These are phyloP conservation scores for Candida buenavistaensis DNA, from an alignment of 1,139 yeast genomes.

Conservation along the genomic window DNA sequence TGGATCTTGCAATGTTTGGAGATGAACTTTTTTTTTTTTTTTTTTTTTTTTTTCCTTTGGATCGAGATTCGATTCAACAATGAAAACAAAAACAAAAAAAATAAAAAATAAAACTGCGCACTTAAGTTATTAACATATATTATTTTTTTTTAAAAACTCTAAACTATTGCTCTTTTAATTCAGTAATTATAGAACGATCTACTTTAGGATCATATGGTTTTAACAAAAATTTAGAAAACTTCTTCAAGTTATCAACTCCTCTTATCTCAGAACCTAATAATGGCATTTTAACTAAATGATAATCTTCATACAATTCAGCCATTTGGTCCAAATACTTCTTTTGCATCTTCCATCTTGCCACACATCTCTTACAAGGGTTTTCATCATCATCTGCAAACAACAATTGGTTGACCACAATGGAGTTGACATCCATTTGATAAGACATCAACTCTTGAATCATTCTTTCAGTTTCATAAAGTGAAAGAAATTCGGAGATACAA, in stretches of 20 bases:
- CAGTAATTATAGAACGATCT: constrained; percentile 61
- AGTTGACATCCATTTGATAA: constrained; percentile 93
- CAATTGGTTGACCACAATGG: constrained; percentile 92
- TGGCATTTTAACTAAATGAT: constrained; percentile 94
- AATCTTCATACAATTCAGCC: constrained; percentile 90
- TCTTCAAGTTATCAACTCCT: constrained; percentile 80
- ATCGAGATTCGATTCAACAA: too few relatives aligned
- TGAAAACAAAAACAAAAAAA: too few relatives aligned
- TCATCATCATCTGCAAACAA: constrained; percentile 77
- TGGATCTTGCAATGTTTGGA: too few relatives aligned
- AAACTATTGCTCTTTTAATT: constrained; percentile 54
- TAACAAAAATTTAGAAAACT: constrained; percentile 68
- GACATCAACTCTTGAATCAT: constrained; percentile 94
- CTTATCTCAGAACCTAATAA: constrained; percentile 91
- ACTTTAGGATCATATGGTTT: constrained; percentile 69
- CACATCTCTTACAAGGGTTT: constrained; percentile 80
- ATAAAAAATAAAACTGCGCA: too few relatives aligned
- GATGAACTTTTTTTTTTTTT: too few relatives aligned
- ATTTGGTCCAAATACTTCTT: constrained; percentile 91
- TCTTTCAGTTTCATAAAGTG: constrained; percentile 95
- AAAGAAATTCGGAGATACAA: constrained; percentile 93
- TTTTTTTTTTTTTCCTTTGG: too few relatives aligned
- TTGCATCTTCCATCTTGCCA: constrained; percentile 94
- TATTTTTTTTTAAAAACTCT: background rate
- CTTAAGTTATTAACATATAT: too few relatives aligned